Conservation (phyloP, 164 flowering plant genomes). For the Brasenia schreberi region DNA sequence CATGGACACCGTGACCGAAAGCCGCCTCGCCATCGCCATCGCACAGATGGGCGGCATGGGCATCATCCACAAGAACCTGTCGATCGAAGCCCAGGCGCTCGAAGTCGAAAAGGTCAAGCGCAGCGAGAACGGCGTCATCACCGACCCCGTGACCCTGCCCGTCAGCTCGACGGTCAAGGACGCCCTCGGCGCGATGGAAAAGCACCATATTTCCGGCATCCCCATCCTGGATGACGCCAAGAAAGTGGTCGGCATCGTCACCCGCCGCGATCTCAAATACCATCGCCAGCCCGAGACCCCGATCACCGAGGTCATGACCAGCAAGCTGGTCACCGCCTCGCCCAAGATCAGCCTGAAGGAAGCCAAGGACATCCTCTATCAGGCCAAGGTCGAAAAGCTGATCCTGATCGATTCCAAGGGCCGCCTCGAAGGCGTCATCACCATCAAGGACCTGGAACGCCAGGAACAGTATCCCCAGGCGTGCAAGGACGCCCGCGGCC, state of each 20-base stretch:
- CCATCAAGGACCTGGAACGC: neutral
- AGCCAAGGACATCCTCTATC: neutral
- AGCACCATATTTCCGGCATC: neutral
- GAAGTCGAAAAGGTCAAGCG: neutral
- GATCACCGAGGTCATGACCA: neutral
- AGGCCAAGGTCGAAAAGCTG: neutral
- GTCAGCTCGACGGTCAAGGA: neutral
- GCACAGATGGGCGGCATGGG: neutral
- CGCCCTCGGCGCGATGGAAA: too few species aligned
- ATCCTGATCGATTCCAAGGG: neutral
- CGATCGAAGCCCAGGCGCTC: neutral
- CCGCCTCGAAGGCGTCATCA: neutral
- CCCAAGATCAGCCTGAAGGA: neutral
- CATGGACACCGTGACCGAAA: slow-evolving; percentile 5
- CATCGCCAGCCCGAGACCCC: neutral
- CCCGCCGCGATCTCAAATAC: neutral
- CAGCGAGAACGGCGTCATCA: neutral
- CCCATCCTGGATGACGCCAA: neutral
- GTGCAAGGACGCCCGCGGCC: neutral
- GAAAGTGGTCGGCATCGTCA: neutral
- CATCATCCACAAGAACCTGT: neutral
- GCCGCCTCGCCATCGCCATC: neutral
- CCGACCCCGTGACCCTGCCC: neutral
- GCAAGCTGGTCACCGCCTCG: neutral
- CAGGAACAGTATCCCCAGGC: neutral